Percentiles rank a stretch among this genome's conserved stretches.
Conservation (phyloP, 176 grass and related monocot genomes). For the Otatea glauca region DNA sequence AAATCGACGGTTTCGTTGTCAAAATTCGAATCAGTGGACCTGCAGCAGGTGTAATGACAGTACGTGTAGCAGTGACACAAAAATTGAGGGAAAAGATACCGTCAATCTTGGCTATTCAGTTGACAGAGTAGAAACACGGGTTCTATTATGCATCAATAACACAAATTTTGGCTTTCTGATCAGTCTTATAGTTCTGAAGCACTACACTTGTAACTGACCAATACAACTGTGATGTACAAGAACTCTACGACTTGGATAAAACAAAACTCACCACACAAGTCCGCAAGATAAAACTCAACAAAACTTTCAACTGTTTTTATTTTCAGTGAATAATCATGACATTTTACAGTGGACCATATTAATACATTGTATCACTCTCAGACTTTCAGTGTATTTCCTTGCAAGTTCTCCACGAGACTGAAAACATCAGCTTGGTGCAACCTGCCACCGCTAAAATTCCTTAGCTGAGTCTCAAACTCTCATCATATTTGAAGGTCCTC, state of each 20-base stretch:
- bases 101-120: conserved; percentile 85
- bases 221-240: conserved; percentile 15
- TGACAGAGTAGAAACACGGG: conserved; percentile 64
- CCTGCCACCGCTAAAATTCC: background rate
- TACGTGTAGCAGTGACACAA: conserved; percentile 86
- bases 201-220: conserved; percentile 4
- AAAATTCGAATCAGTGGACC: conserved; percentile 78
- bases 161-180: background rate
- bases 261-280: background rate
- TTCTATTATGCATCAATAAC: conserved; percentile 3
- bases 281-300: background rate
- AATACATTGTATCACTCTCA: background rate
- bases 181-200: conserved; percentile 10
- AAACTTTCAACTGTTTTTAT: background rate
- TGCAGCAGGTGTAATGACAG: conserved; percentile 93
- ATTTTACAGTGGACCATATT: background rate
- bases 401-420: background rate
- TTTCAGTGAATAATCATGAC: background rate
- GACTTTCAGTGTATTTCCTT: background rate
- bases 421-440: background rate
- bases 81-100: conserved; percentile 97
- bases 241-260: background rate
- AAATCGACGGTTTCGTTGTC: conserved; percentile 53
- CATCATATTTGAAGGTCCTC: background rate
- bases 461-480: background rate